phyloP scores from a whole-genome alignment of 2,329 filamentous ascomycete genomes.

The Botrytis pseudocinerea region DNA sequence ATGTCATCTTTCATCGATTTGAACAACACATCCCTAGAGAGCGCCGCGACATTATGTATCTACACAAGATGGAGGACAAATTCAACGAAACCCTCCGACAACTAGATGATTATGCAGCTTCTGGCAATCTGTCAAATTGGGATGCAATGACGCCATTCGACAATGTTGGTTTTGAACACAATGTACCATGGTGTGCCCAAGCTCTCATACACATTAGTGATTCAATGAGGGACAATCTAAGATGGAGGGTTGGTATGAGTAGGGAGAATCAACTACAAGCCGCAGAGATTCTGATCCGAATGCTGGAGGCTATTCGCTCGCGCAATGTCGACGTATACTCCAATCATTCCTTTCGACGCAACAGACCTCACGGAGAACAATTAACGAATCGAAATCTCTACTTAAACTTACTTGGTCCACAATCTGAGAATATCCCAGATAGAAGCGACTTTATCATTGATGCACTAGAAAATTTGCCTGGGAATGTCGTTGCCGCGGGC shows the following conservation, averaged over 20 bases:
- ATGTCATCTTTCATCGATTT: conserved; percentile 34
- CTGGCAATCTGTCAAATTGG: conserved; percentile 30
- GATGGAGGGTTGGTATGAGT: conserved; percentile 30
- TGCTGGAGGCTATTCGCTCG: conserved; percentile 35
- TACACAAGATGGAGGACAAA: conserved; percentile 34
- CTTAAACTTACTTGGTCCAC: conserved; percentile 34
- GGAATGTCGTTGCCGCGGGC: conserved; percentile 33
- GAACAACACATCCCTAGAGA: conserved; percentile 31
- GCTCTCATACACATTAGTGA: conserved; percentile 34
- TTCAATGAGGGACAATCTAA: conserved; percentile 31
- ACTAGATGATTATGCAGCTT: conserved; percentile 34
- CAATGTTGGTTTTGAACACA: conserved; percentile 25
- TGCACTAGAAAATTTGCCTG: conserved; percentile 35
- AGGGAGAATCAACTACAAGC: conserved; percentile 30
- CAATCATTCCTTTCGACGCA: conserved; percentile 28
- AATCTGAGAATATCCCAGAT: conserved; percentile 27
- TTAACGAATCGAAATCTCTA: conserved; percentile 38
- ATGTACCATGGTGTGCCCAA: conserved; percentile 37
- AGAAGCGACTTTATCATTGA: conserved; percentile 35
- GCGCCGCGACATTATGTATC: conserved; percentile 33
- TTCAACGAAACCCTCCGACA: conserved; percentile 29
- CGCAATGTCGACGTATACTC: conserved; percentile 35
- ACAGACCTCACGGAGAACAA: conserved; percentile 32
- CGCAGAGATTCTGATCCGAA: conserved; percentile 32
- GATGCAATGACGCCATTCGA: conserved; percentile 11